Percentiles rank a stretch among this genome's conserved stretches.
Evolutionary conservation across 163 green algal genomes (phyloP).

Genomic region (Coccomyxa subellipsoidea): DNA sequence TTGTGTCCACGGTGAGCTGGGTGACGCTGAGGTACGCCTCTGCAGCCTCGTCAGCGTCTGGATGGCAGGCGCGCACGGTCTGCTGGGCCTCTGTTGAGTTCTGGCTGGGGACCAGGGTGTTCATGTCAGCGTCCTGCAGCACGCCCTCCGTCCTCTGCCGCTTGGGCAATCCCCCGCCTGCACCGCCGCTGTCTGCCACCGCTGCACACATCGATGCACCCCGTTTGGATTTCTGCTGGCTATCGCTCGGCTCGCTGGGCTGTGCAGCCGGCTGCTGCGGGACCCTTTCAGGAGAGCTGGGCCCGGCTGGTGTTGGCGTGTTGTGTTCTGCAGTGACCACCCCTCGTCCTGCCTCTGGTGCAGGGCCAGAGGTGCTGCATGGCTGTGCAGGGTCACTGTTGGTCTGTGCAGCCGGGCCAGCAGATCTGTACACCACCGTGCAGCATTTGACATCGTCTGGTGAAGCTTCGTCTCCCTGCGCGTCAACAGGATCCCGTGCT

Average conservation of each 20-base stretch:
- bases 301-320: background rate
- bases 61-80: background rate
- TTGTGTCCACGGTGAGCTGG: background rate
- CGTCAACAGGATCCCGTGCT: background rate
- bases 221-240: background rate
- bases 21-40: background rate
- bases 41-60: background rate
- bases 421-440: background rate
- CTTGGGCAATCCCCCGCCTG: background rate
- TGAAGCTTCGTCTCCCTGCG: background rate
- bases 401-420: background rate
- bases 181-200: too few species aligned
- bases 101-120: background rate
- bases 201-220: too few species aligned
- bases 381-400: background rate
- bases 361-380: background rate
- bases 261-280: background rate
- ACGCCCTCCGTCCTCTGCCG: background rate
- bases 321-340: background rate
- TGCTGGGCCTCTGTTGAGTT: background rate
- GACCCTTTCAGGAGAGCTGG: background rate
- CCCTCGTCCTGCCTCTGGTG: background rate
- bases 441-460: background rate
- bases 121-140: background rate
- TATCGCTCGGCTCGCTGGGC: background rate